A percentile compares a stretch with the other conserved stretches of the same genome.
Conservation (phyloP, 352 stramenopile genomes). For the Globisporangium recalcitrans region DNA sequence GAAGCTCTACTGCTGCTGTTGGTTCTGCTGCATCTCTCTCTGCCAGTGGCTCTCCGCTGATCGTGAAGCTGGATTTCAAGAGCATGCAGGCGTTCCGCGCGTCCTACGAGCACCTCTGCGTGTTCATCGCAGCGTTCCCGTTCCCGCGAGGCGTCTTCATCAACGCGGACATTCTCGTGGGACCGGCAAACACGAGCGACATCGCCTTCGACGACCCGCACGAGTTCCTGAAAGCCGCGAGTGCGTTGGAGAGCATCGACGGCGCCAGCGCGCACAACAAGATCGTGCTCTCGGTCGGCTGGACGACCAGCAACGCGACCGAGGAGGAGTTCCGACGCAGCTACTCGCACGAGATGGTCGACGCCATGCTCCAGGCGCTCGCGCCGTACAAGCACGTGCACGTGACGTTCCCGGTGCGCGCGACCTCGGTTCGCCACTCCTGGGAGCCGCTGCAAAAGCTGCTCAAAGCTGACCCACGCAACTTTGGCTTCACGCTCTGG, state of each 20-base stretch:
- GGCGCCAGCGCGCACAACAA: constrained; percentile 27
- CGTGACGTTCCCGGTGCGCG: constrained; percentile 63
- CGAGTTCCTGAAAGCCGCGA: constrained; percentile 39
- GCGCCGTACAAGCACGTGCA: constrained; percentile 37
- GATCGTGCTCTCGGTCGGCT: constrained; percentile 66
- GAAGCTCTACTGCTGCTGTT: not conserved
- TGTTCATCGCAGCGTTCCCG: constrained; percentile 42
- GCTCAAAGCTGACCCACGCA: constrained; percentile 22
- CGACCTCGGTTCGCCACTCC: constrained; percentile 51
- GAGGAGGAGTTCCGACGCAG: constrained; percentile 46
- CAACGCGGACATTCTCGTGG: constrained; percentile 64
- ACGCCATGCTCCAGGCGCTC: constrained; percentile 47
- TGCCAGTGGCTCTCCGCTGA: constrained; percentile 23
- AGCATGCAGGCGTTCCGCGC: constrained; percentile 42
- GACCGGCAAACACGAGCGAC: constrained; percentile 28
- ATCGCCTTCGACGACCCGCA: constrained; percentile 37
- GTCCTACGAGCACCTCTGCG: constrained; percentile 23
- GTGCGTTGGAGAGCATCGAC: constrained; percentile 27
- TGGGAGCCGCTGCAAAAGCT: constrained; percentile 44
- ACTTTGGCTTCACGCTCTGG: constrained; percentile 67
- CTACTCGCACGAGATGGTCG: constrained; percentile 51
- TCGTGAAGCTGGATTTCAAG: constrained; percentile 78
- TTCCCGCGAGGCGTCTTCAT: constrained; percentile 53
- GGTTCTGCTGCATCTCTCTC: too few relatives aligned
- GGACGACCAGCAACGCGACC: constrained; percentile 55